Conservation (phyloP, 192 early-diverging fungal species). For the Linnemannia zychae region DNA sequence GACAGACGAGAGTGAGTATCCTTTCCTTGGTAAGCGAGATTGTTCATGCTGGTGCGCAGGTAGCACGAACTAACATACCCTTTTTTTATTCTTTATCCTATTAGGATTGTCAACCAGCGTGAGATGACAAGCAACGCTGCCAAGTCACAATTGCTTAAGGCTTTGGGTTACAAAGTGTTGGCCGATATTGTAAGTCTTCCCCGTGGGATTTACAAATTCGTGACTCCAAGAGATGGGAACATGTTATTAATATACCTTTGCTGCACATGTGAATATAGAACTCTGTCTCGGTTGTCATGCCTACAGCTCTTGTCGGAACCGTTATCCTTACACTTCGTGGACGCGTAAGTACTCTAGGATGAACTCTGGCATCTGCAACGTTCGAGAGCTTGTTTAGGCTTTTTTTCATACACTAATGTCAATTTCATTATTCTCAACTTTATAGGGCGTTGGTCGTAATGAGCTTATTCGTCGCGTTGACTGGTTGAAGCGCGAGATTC, state of each 20-base stretch:
- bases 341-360: conserved; percentile 68
- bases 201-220: not conserved
- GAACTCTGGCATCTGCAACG: not conserved
- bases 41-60: not conserved
- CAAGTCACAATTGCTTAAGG: conserved; percentile 71
- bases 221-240: conserved; percentile 36
- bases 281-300: conserved; percentile 84
- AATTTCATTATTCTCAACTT: not conserved
- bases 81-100: not conserved
- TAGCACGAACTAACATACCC: not conserved
- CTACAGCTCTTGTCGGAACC: conserved; percentile 86
- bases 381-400: not conserved
- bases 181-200: conserved; percentile 67
- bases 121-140: conserved; percentile 56
- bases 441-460: conserved; percentile 70
- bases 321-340: conserved; percentile 87
- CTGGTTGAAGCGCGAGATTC: conserved; percentile 76
- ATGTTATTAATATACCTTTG: not conserved
- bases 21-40: not conserved
- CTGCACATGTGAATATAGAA: conserved; percentile 60
- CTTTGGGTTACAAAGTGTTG: conserved; percentile 77
- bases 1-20: conserved; percentile 65
- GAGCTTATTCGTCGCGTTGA: conserved; percentile 83
- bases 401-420: not conserved
- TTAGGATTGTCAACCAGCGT: conserved; percentile 52